phyloP scores from a whole-genome alignment of 106 monocot species.

The Allium fistulosum region DNA sequence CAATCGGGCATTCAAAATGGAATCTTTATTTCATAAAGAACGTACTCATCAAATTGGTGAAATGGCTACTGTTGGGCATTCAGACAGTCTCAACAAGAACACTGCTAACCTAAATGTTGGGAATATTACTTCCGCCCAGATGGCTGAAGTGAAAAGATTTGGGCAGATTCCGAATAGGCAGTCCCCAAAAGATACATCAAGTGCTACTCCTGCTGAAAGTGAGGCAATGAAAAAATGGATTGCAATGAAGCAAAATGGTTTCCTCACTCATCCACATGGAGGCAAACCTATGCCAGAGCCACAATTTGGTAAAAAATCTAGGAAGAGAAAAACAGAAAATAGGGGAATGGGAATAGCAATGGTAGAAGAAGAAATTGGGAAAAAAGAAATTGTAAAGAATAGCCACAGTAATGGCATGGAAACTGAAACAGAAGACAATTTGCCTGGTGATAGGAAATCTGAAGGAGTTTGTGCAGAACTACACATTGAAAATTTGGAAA shows the following conservation, averaged over 20 bases:
- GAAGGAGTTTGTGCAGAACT: no score
- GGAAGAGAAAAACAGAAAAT: neutral
- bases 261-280: constrained; percentile 14
- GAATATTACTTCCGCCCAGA: no score
- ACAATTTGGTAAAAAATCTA: constrained; percentile 4
- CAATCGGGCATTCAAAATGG: no score
- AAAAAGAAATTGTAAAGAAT: neutral
- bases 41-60: no score
- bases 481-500: no score
- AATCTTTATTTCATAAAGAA: no score
- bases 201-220: neutral
- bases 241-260: constrained; percentile 14
- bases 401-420: neutral
- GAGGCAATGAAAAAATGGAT: constrained; percentile 16
- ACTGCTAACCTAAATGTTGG: no score
- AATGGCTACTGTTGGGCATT: no score
- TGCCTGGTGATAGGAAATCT: neutral
- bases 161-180: no score
- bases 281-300: constrained; percentile 8
- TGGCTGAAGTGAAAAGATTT: no score
- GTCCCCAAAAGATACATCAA: no score
- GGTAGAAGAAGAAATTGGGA: neutral
- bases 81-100: no score
- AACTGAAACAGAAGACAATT: neutral
- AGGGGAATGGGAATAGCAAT: constrained; percentile 2